Evolutionary conservation across 176 grass and related monocot species (phyloP), one percentile per base, ranked within the genome.

Genomic region (Oryza meridionalis): DNA sequence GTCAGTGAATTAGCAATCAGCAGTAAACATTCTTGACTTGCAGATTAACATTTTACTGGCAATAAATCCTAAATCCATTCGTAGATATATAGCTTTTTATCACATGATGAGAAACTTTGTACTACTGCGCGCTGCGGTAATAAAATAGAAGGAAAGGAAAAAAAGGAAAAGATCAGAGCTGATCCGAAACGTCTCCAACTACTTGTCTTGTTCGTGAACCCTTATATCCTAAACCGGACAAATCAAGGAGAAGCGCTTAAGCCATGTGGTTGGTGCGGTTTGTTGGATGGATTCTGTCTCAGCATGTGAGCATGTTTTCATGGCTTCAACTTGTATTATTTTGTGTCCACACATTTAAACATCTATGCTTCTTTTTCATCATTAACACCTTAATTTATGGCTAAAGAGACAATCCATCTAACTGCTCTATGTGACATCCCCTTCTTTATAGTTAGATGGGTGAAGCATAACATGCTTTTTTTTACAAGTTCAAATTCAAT

Each of bases 341-440:
- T 72, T 5, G n/a, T 22, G 32, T 6, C 13, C 46, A 55, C 69
- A 21, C 8, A 16, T 58, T 51, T 6, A 6, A 2, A 67, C 11
- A 13, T 79, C 49, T 35, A 80, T 14, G 13, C 2, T 43, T 61
- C 53, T 21, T 32, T 81, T 82, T 64, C 24, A 72, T 37, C 51
- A 45, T 73, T 46, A 81, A 27, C 45, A 21, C 40, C 22, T 11
- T 19, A 32, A 66, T 26, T 82, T 44, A 53, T 21, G 25, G 33
- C 33, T 35, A 19, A 82, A 73, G 25, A 29, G 81, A 82, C 40
- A 33, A 27, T 63, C 81, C 45, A 43, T 27, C 80, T 73, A 72
- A 72, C 69, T 73, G 14, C 67, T 62, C 4, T 25, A 11, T 53
- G 55, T 77, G 11, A 42, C n/a, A 26, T 26, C 35, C 13, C n/a